These are phyloP conservation scores for Biscutella laevigata DNA, from an alignment of 441 rosid species.

Conservation along the genomic window DNA sequence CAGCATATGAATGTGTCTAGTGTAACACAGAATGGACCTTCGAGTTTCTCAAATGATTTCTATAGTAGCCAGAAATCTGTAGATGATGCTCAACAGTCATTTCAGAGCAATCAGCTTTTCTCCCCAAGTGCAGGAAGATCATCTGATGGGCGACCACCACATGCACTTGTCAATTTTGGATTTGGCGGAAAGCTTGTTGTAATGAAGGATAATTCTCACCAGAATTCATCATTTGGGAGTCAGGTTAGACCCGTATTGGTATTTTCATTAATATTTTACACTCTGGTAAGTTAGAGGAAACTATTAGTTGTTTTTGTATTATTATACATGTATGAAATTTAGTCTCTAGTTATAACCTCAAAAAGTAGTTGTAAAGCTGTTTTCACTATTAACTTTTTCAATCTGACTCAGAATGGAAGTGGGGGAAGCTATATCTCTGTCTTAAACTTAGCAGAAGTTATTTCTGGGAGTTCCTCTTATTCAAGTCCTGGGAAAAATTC, in stretches of 20 bases:
- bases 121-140: slow-evolving; percentile 49
- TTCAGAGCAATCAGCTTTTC: slow-evolving; percentile 48
- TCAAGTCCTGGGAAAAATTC: slow-evolving; percentile 32
- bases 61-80: slow-evolving; percentile 41
- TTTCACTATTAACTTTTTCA: background rate
- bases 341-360: background rate
- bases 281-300: background rate
- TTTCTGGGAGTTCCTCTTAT: slow-evolving; percentile 33
- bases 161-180: slow-evolving; percentile 82
- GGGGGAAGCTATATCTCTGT: slow-evolving; percentile 50
- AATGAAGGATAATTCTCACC: slow-evolving; percentile 51
- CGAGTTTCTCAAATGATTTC: slow-evolving; percentile 42
- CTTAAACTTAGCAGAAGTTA: slow-evolving; percentile 65
- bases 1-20: slow-evolving; percentile 43
- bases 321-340: slow-evolving; percentile 4
- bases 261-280: background rate
- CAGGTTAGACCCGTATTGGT: slow-evolving; percentile 52
- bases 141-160: slow-evolving; percentile 92
- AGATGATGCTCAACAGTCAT: slow-evolving; percentile 36
- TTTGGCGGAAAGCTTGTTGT: slow-evolving; percentile 92
- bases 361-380: background rate
- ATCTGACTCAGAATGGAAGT: slow-evolving; percentile 36
- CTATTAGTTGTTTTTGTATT: background rate
- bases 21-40: slow-evolving; percentile 40
- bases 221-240: slow-evolving; percentile 48